phyloP scores from a whole-genome alignment of 768 basidiomycete genomes.

The Tremella fuciformis region DNA sequence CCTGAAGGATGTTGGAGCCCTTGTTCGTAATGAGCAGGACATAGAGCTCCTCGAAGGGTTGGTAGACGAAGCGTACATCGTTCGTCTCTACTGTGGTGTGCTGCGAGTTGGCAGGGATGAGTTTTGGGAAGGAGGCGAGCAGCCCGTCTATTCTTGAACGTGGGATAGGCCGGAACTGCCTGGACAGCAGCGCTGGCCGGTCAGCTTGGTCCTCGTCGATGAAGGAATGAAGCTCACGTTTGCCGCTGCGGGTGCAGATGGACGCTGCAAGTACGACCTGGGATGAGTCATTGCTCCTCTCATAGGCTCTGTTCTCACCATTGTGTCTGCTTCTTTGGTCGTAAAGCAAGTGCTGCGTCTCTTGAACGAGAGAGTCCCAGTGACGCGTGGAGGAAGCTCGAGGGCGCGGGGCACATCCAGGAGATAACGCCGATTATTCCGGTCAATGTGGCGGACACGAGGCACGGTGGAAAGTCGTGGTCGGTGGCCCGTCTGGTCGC shows the following conservation, averaged over 20 bases:
- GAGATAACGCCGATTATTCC: conserved; percentile 2
- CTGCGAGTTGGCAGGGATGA: conserved; percentile 90
- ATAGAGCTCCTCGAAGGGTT: conserved; percentile 93
- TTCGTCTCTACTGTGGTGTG: conserved; percentile 94
- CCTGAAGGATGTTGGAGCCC: conserved; percentile 93
- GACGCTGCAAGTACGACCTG: conserved; percentile 51
- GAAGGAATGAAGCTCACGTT: conserved; percentile 35
- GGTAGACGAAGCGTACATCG: conserved; percentile 95
- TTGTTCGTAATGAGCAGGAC: conserved; percentile 98
- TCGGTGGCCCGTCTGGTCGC: not conserved
- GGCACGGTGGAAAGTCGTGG: no score
- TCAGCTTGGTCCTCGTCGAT: not conserved
- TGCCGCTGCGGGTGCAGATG: conserved; percentile 50
- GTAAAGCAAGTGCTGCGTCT: conserved; percentile 3
- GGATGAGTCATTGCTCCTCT: not conserved
- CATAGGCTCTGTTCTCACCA: not conserved
- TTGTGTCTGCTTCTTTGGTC: not conserved
- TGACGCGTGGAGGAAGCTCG: not conserved
- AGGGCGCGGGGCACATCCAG: not conserved
- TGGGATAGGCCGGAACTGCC: conserved; percentile 85
- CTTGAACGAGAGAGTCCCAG: conserved; percentile 19
- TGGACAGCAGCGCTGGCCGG: conserved; percentile 79
- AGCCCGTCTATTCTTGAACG: conserved; percentile 90
- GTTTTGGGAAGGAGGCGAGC: conserved; percentile 92
- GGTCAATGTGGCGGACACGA: not conserved